phyloP scores from a whole-genome alignment of 1,284 basidiomycete species.

The Leccinum glutinopallens region DNA sequence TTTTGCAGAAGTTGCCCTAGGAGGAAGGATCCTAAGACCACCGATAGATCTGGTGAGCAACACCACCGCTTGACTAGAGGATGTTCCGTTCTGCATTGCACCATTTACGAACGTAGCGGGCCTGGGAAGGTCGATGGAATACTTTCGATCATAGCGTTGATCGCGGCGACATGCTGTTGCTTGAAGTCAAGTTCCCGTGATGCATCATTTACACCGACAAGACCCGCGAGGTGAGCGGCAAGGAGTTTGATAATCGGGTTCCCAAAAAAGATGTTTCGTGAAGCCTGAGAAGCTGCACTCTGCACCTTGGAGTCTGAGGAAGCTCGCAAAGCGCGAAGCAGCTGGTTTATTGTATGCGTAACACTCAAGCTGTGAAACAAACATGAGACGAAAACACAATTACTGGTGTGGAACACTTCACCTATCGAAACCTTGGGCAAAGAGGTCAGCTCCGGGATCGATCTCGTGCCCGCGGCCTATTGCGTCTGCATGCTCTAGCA shows the following conservation, averaged over 20 bases:
- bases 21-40: conserved; percentile 15
- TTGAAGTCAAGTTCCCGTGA: neutral
- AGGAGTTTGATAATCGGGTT: conserved; percentile 15
- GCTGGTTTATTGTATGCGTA: conserved; percentile 4
- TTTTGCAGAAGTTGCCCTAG: conserved; percentile 7
- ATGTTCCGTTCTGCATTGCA: neutral
- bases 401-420: neutral
- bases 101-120: neutral
- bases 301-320: neutral
- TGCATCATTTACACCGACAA: neutral
- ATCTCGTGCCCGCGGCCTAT: conserved; percentile 3
- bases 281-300: conserved; percentile 1
- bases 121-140: conserved; percentile 3
- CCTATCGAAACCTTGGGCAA: conserved; percentile 22
- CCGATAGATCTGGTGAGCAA: conserved; percentile 19
- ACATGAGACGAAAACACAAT: neutral
- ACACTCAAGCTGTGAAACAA: conserved; percentile 9
- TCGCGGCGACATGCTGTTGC: conserved; percentile 5
- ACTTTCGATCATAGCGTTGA: conserved; percentile 16
- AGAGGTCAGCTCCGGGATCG: conserved; percentile 9
- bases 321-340: conserved; percentile 11
- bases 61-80: conserved; percentile 2
- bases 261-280: conserved; percentile 15
- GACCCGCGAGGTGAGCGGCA: conserved; percentile 1
- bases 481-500: conserved; percentile 7